Conservation (phyloP, 768 basidiomycete species). For the Peribolospora baueri region DNA sequence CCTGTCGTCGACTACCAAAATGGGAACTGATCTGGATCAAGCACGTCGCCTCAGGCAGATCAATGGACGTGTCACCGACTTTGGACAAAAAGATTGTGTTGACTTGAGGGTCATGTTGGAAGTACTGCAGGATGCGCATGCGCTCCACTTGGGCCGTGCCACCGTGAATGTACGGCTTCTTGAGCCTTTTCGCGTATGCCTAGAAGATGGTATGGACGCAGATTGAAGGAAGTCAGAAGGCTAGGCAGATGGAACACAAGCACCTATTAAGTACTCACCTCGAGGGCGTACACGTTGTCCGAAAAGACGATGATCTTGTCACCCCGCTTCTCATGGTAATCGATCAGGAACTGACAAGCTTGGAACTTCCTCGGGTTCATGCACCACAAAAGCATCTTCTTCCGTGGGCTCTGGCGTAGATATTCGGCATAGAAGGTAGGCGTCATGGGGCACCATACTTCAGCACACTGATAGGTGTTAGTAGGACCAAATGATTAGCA, state of each 20-base stretch:
- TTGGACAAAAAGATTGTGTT: conserved; percentile 99
- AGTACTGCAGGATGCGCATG: conserved; percentile 79
- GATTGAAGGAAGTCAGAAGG: background rate
- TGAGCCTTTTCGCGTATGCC: conserved; percentile 69
- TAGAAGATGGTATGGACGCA: conserved; percentile 13
- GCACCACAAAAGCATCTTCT: conserved; percentile 87
- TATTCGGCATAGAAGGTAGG: conserved; percentile 98
- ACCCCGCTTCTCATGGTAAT: conserved; percentile 88
- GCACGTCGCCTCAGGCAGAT: conserved; percentile 95
- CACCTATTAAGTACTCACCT: conserved; percentile 30
- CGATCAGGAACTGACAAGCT: conserved; percentile 93
- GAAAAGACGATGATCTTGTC: conserved; percentile 99
- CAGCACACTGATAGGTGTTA: conserved; percentile 52
- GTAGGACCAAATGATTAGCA: background rate
- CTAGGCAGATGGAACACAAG: background rate
- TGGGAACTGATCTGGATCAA: conserved; percentile 98
- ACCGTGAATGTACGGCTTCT: conserved; percentile 88
- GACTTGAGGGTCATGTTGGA: conserved; percentile 78
- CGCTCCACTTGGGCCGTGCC: conserved; percentile 60
- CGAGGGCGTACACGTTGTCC: conserved; percentile 88
- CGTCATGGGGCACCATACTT: conserved; percentile 99
- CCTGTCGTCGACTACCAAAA: conserved; percentile 91
- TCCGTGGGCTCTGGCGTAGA: conserved; percentile 68
- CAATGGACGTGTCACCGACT: conserved; percentile 96
- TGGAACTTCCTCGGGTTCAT: conserved; percentile 99